Percentiles rank a stretch among this genome's conserved stretches.
Conservation (phyloP, 2,329 filamentous ascomycete genomes). For the Fusarium luffae region DNA sequence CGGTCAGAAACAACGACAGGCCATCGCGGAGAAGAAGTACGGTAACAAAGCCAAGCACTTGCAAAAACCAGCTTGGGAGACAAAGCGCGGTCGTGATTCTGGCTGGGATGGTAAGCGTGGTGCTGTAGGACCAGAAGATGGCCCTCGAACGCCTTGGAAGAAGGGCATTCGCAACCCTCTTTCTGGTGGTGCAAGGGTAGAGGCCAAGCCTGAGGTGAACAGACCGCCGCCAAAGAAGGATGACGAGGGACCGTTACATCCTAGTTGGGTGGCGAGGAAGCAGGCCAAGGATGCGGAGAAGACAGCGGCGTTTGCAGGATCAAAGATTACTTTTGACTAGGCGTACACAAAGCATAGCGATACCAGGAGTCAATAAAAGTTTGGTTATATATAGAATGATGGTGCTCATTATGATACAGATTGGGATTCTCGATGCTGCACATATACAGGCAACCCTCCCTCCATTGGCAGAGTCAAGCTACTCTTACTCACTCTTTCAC, state of each 20-base stretch:
- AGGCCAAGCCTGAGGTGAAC: slow-evolving; percentile 24
- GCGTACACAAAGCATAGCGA: slow-evolving; percentile 29
- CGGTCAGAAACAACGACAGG: slow-evolving; percentile 81
- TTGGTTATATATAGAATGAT: background rate
- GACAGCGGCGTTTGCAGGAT: slow-evolving; percentile 64
- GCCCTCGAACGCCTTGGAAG: slow-evolving; percentile 62
- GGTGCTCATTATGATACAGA: background rate
- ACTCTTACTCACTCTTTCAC: slow-evolving; percentile 66
- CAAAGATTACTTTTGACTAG: slow-evolving; percentile 69
- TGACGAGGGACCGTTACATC: slow-evolving; percentile 68
- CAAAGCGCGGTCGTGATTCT: slow-evolving; percentile 54
- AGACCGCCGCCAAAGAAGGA: slow-evolving; percentile 52
- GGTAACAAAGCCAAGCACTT: slow-evolving; percentile 77
- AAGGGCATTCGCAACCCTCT: slow-evolving; percentile 58
- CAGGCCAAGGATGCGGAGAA: slow-evolving; percentile 68
- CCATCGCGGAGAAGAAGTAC: slow-evolving; percentile 84
- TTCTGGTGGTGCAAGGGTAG: slow-evolving; percentile 1
- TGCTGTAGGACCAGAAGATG: slow-evolving; percentile 60
- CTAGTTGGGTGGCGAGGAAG: slow-evolving; percentile 73
- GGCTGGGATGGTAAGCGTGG: slow-evolving; percentile 70
- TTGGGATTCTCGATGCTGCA: slow-evolving; percentile 6
- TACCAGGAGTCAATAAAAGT: slow-evolving; percentile 39
- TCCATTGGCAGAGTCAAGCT: slow-evolving; percentile 74
- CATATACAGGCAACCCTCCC: slow-evolving; percentile 62
- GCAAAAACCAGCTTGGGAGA: slow-evolving; percentile 52